A percentile compares a stretch with the other conserved stretches of the same genome.
phyloP scores from a whole-genome alignment of 495 filamentous ascomycete genomes.

The Cudoniella acicularis region DNA sequence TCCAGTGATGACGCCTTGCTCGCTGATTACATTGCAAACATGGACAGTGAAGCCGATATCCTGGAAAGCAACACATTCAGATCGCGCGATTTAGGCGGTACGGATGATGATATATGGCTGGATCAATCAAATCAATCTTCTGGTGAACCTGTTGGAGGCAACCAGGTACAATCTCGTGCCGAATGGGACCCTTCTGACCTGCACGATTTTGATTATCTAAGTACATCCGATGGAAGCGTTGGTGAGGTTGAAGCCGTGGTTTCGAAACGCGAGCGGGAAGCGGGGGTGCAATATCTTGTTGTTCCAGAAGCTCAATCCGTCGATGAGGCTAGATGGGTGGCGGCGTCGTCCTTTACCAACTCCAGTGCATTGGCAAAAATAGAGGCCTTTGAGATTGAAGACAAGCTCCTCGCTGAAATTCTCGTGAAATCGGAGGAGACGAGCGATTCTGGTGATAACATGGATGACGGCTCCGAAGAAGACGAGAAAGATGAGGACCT shows the following conservation, averaged over 20 bases:
- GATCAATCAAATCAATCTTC: slow-evolving; percentile 18
- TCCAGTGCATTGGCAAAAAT: slow-evolving; percentile 30
- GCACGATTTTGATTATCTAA: slow-evolving; percentile 42
- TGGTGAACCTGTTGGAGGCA: slow-evolving; percentile 12
- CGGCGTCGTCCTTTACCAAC: slow-evolving; percentile 29
- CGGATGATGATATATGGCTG: slow-evolving; percentile 32
- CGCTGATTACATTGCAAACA: slow-evolving; percentile 76
- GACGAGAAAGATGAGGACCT: slow-evolving; percentile 24
- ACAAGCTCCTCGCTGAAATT: slow-evolving; percentile 22
- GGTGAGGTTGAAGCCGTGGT: slow-evolving; percentile 36
- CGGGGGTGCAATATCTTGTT: slow-evolving; percentile 49
- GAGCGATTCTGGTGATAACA: slow-evolving; percentile 24
- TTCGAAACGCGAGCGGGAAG: slow-evolving; percentile 35
- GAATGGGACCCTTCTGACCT: slow-evolving; percentile 39
- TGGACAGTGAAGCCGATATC: slow-evolving; percentile 36
- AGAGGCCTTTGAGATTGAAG: slow-evolving; percentile 35
- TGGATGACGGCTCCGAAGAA: slow-evolving; percentile 20
- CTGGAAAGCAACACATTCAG: slow-evolving; percentile 15
- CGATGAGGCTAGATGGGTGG: slow-evolving; percentile 50
- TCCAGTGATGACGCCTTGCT: slow-evolving; percentile 54
- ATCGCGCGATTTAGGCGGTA: slow-evolving; percentile 45
- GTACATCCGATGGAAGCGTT: slow-evolving; percentile 36
- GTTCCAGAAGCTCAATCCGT: slow-evolving; percentile 37
- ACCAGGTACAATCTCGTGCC: slow-evolving; percentile 1
- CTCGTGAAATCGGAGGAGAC: slow-evolving; percentile 30